These are phyloP conservation scores for Capsicum pubescens DNA, from an alignment of 257 asterid species.

Conservation along the genomic window DNA sequence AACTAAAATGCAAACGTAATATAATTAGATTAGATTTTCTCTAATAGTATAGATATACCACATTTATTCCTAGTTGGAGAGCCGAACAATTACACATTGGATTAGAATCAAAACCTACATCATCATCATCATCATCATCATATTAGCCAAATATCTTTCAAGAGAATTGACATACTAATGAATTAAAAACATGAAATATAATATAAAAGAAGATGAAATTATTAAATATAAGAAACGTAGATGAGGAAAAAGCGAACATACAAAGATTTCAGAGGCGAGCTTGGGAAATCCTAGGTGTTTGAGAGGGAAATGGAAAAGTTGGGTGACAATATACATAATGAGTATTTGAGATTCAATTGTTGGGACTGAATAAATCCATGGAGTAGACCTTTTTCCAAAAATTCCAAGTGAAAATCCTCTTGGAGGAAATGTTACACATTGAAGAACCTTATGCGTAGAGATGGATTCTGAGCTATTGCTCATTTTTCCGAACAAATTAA, in stretches of 20 bases:
- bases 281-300: conserved; percentile 37
- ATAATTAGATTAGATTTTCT: too few relatives aligned
- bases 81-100: too few relatives aligned
- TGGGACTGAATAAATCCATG: conserved; percentile 34
- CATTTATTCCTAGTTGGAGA: too few relatives aligned
- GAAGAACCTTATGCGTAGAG: conserved; percentile 25
- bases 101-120: too few relatives aligned
- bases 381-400: not conserved
- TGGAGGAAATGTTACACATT: conserved; percentile 25
- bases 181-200: not conserved
- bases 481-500: not conserved
- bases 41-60: too few relatives aligned
- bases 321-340: conserved; percentile 32
- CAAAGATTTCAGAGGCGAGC: conserved; percentile 36
- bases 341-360: conserved; percentile 34
- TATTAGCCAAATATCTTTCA: not conserved
- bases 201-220: too few relatives aligned
- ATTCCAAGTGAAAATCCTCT: conserved; percentile 28
- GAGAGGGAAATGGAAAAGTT: conserved; percentile 29
- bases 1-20: too few relatives aligned
- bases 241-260: not conserved
- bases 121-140: too few relatives aligned
- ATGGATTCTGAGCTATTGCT: conserved; percentile 15
- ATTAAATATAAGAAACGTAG: not conserved
- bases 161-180: not conserved